These are phyloP conservation scores for Aspergillus bertholletiae DNA, from an alignment of 495 filamentous ascomycete species.

Conservation along the genomic window DNA sequence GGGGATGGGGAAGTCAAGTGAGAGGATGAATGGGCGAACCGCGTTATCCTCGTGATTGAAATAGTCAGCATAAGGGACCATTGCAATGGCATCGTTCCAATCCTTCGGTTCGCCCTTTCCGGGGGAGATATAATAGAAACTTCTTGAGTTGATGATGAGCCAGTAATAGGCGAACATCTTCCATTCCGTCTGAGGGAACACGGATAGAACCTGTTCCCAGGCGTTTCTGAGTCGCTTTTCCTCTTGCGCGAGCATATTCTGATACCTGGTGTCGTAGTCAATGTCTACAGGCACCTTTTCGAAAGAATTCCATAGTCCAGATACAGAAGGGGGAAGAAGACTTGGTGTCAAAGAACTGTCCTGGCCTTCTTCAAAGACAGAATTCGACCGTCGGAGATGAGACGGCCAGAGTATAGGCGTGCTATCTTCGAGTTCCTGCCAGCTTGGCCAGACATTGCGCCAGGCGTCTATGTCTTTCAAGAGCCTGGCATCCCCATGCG, in stretches of 20 bases:
- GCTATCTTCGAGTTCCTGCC: constrained; percentile 46
- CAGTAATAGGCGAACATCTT: constrained; percentile 61
- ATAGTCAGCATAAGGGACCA: constrained; percentile 77
- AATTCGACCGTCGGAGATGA: constrained; percentile 19
- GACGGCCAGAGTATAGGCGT: constrained; percentile 65
- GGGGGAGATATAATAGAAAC: constrained; percentile 62
- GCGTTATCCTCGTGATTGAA: constrained; percentile 66
- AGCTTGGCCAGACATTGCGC: constrained; percentile 59
- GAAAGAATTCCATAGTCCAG: constrained; percentile 24
- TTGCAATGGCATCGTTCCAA: constrained; percentile 63
- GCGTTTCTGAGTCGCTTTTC: constrained; percentile 55
- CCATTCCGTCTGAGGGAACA: constrained; percentile 46
- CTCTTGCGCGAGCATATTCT: constrained; percentile 55
- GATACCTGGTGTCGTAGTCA: constrained; percentile 24
- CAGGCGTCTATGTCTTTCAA: constrained; percentile 42
- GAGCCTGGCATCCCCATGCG: constrained; percentile 31
- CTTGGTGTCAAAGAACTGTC: neutral
- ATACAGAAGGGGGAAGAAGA: constrained; percentile 29
- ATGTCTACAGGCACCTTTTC: constrained; percentile 1
- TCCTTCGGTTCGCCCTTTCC: constrained; percentile 40
- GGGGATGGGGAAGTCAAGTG: neutral
- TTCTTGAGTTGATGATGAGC: constrained; percentile 73
- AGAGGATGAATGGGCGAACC: constrained; percentile 15
- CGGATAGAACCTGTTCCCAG: constrained; percentile 45
- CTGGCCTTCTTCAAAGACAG: neutral